A percentile compares a stretch with the other conserved stretches of the same genome.
phyloP scores from a whole-genome alignment of 306 rosid genomes.

The Quillaja saponaria region DNA sequence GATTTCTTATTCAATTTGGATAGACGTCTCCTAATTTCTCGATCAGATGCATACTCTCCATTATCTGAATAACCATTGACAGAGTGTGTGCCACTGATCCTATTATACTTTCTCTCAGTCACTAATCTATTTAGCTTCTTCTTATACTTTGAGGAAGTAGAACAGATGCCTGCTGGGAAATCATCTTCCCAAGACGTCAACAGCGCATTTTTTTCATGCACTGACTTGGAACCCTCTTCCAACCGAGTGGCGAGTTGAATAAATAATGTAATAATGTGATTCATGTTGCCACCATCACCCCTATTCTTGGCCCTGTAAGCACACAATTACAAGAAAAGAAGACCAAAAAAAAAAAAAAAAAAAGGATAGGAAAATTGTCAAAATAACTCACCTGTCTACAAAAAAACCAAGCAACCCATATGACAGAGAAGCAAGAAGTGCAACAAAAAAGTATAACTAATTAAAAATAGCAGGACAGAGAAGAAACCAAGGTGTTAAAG shows the following conservation, averaged over 20 bases:
- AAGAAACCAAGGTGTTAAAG: slow-evolving; percentile 14
- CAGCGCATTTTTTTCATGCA: slow-evolving; percentile 56
- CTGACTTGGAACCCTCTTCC: slow-evolving; percentile 64
- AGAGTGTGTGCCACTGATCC: slow-evolving; percentile 63
- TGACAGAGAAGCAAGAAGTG: slow-evolving; percentile 20
- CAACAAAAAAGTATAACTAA: slow-evolving; percentile 13
- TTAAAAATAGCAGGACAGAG: slow-evolving; percentile 15
- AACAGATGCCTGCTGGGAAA: slow-evolving; percentile 37
- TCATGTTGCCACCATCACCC: slow-evolving; percentile 76
- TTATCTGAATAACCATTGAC: slow-evolving; percentile 56
- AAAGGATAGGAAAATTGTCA: slow-evolving; percentile 6
- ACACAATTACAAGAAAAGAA: not conserved
- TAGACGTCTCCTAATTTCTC: slow-evolving; percentile 80
- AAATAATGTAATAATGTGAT: slow-evolving; percentile 64
- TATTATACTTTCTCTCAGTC: slow-evolving; percentile 67
- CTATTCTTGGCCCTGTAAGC: slow-evolving; percentile 72
- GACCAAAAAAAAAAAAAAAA: not conserved
- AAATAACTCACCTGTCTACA: slow-evolving; percentile 26
- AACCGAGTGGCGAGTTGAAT: slow-evolving; percentile 74
- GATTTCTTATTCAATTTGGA: slow-evolving; percentile 75
- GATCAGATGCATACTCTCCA: slow-evolving; percentile 77
- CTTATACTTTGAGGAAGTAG: slow-evolving; percentile 63
- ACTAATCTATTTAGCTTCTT: slow-evolving; percentile 60
- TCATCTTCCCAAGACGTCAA: slow-evolving; percentile 67
- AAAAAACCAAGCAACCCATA: slow-evolving; percentile 5